Evolutionary conservation across 1,284 basidiomycete genomes (phyloP).

Genomic region (Amylostereum areolatum): DNA sequence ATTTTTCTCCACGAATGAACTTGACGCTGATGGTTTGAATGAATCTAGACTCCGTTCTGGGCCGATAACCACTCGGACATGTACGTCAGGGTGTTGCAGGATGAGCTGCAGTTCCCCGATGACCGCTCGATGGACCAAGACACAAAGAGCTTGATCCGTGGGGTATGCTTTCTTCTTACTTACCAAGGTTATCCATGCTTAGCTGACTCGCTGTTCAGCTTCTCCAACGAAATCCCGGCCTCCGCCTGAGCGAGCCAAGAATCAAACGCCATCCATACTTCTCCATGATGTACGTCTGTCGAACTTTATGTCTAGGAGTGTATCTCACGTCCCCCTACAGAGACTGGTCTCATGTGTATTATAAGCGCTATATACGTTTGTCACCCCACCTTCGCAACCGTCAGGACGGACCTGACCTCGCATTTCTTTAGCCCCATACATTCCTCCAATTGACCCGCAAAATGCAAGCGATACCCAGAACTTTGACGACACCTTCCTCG

Average conservation of each 20-base stretch:
- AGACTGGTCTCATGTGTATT: constrained; percentile 91
- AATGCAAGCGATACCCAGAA: constrained; percentile 96
- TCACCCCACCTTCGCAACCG: constrained; percentile 7
- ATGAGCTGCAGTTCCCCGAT: constrained; percentile 85
- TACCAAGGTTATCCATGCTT: constrained; percentile 1
- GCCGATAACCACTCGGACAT: constrained; percentile 91
- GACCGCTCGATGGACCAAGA: constrained; percentile 89
- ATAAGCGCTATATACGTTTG: constrained; percentile 87
- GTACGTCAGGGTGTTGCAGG: constrained; percentile 87
- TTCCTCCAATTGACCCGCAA: constrained; percentile 87
- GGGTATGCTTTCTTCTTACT: constrained; percentile 47
- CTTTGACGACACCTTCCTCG: constrained; percentile 95
- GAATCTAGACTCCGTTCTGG: constrained; percentile 83
- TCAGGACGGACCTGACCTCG: constrained; percentile 1
- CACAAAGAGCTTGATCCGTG: constrained; percentile 92
- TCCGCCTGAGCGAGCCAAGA: constrained; percentile 87
- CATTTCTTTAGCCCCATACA: constrained; percentile 76
- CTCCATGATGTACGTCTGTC: constrained; percentile 77
- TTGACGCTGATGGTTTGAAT: constrained; percentile 13
- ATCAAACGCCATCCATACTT: constrained; percentile 96
- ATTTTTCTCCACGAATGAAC: constrained; percentile 7
- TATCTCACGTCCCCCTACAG: constrained; percentile 31
- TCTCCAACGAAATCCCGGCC: constrained; percentile 85
- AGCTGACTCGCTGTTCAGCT: constrained; percentile 43
- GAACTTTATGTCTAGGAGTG: constrained; percentile 9